Conservation (phyloP, 2,329 filamentous ascomycete genomes). For the Arthrinium puccinioides region DNA sequence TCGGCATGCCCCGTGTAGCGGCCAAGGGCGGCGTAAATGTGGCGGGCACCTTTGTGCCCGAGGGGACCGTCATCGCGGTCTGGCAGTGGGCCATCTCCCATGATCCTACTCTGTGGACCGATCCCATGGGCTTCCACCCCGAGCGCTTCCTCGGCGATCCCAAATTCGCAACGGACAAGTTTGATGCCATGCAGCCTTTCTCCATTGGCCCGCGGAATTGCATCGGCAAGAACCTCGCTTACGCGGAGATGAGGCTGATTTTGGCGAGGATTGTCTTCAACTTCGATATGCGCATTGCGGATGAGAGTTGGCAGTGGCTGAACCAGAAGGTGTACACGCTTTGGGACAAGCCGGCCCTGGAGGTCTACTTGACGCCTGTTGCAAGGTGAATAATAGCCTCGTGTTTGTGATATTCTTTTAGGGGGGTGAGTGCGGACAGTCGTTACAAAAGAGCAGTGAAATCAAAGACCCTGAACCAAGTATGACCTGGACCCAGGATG, state of each 20-base stretch:
- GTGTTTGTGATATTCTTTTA: too few species aligned
- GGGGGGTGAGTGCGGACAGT: too few species aligned
- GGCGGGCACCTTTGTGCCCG: conserved; percentile 16
- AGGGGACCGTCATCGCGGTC: conserved; percentile 26
- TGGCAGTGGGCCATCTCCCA: conserved; percentile 29
- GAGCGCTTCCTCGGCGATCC: conserved; percentile 28
- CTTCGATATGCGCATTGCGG: conserved; percentile 24
- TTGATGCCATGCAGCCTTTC: conserved; percentile 29
- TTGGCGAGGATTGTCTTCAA: conserved; percentile 26
- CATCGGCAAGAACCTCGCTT: conserved; percentile 31
- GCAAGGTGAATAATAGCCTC: not conserved
- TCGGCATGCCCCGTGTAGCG: conserved; percentile 15
- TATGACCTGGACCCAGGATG: too few species aligned
- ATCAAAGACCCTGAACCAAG: too few species aligned
- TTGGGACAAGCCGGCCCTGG: conserved; percentile 21
- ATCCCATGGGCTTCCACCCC: conserved; percentile 29
- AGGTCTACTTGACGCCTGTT: conserved; percentile 17
- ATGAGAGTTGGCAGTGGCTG: conserved; percentile 18
- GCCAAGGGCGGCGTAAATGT: conserved; percentile 18
- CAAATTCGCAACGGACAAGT: conserved; percentile 23
- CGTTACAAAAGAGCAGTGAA: too few species aligned
- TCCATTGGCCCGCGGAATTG: conserved; percentile 30
- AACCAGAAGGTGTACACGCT: conserved; percentile 19
- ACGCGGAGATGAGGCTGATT: conserved; percentile 30
- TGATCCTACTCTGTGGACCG: conserved; percentile 26